Evolutionary conservation across 257 asterid species (phyloP), one percentile per base, ranked within the genome.

Genomic region (Forsythia suspensa): DNA sequence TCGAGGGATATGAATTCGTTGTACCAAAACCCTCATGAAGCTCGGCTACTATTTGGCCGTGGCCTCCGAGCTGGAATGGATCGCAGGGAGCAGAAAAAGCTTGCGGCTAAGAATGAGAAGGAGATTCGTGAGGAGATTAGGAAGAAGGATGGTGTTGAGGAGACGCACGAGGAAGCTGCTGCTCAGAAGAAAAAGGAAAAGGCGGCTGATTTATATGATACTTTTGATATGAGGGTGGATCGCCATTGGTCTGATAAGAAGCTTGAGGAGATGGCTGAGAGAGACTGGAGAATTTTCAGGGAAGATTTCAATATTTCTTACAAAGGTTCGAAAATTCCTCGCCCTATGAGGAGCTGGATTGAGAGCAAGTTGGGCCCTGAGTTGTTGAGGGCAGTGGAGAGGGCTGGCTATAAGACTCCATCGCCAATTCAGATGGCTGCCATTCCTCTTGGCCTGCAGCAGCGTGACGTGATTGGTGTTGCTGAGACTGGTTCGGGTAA

Each of bases 31-130:
- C 65, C 65, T 55, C 65, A 55, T 16, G 65, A 55, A 55, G 65
- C 65, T 55, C 29, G 65, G 24, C 24, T 55, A 20, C 65, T 55
- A n/a, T 18, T 55, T 55, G 65, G 65, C 4, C 65, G 65, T 6
- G 65, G 65, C 2, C 65, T 55, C 0, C 65, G 65, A 2, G 65
- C 65, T 4, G 65, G 65, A 55, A 55, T 55, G 65, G 65, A 55
- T 55, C 8, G 65, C 3, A 55, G 65, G 40, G 71, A 67, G 71
- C 71, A 67, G 71, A 67, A 67, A 37, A 67, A 67, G n/a, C 71
- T 67, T 34, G 71, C 71, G 6, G 38, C 71, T 15, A 67, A 67
- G 42, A 67, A 67, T 9, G 71, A 67, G 41, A 67, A 67, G 71
- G 71, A 67, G 41, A 24, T 67, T 29, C 38, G 41, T 3, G 41